These are phyloP conservation scores for Biscogniauxia mediterranea DNA, from an alignment of 2,329 filamentous ascomycete species.

Conservation along the genomic window DNA sequence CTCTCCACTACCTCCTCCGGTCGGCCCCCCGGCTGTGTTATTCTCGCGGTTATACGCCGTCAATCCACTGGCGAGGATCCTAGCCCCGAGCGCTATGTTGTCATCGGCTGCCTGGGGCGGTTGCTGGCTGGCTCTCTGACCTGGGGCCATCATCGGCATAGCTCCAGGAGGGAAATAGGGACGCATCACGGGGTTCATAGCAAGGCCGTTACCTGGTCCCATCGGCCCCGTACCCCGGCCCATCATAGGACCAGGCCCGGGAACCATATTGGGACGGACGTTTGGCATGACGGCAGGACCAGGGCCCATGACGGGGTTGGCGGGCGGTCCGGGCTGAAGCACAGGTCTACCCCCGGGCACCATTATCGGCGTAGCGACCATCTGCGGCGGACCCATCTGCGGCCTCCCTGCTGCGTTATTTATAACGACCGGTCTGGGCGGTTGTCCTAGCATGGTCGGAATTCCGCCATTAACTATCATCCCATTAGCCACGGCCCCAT, in stretches of 20 bases:
- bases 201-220: background rate
- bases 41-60: background rate
- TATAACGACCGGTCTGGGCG: background rate
- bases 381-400: background rate
- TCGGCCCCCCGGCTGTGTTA: background rate
- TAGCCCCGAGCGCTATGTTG: background rate
- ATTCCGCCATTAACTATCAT: too few species aligned
- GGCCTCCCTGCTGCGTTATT: background rate
- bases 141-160: background rate
- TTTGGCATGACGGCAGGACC: background rate
- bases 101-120: background rate
- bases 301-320: background rate
- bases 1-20: background rate
- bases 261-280: background rate
- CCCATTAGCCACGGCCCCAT: too few species aligned
- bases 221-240: background rate
- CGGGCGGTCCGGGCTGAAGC: too few species aligned
- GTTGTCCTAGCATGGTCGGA: background rate
- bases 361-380: too few species aligned
- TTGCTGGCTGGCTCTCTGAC: background rate
- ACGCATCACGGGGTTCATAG: background rate
- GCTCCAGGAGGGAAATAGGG: background rate
- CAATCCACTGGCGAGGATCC: background rate
- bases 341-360: too few species aligned
- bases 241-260: background rate